These are phyloP conservation scores for Hsuehochloa calcarea DNA, from an alignment of 176 grass and related monocot genomes.

Conservation along the genomic window DNA sequence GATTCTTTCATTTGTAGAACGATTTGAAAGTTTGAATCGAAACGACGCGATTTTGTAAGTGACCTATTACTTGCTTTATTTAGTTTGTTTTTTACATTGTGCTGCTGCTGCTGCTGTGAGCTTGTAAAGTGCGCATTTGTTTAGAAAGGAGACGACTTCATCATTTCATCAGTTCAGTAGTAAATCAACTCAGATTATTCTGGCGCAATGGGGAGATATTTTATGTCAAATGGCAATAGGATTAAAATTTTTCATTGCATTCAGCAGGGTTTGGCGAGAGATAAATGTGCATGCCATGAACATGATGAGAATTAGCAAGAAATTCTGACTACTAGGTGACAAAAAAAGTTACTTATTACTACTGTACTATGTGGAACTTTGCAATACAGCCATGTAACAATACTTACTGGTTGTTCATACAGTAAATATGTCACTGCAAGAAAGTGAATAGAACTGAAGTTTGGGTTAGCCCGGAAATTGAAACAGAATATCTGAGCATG, in stretches of 20 bases:
- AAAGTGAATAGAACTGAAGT: background rate
- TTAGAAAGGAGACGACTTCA: background rate
- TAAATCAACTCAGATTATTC: background rate
- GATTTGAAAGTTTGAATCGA: background rate
- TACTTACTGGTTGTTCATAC: background rate
- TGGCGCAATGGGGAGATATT: background rate
- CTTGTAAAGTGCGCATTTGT: background rate
- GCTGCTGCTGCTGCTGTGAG: background rate
- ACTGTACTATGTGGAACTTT: background rate
- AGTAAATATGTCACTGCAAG: conserved; percentile 7
- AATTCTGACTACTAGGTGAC: background rate
- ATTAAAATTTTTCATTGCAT: background rate
- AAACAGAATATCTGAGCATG: background rate
- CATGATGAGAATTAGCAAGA: background rate
- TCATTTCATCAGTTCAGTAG: background rate
- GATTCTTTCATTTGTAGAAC: background rate
- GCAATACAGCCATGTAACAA: background rate
- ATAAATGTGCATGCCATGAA: background rate
- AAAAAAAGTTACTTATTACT: background rate
- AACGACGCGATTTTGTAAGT: background rate
- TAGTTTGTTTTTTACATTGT: background rate
- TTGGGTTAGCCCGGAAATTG: background rate
- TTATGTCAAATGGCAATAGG: background rate
- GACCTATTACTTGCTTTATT: background rate
- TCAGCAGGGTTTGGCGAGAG: background rate